Conservation (phyloP, 2,329 filamentous ascomycete species). For the Fusarium sp. region DNA sequence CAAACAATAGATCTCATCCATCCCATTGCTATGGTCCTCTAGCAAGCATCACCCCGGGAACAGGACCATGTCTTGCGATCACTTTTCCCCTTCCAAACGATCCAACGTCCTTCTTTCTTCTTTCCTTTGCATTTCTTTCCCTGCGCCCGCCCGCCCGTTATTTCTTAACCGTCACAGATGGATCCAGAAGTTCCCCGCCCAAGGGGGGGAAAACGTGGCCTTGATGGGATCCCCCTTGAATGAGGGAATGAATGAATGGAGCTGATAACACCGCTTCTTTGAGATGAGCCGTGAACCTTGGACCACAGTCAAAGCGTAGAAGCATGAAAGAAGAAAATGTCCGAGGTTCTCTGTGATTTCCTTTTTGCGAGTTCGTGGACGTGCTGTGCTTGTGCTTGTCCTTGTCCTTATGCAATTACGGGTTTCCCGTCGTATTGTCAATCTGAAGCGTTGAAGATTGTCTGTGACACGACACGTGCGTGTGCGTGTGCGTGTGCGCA, state of each 20-base stretch:
- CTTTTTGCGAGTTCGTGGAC: not conserved
- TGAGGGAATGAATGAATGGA: not conserved
- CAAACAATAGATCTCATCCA: constrained; percentile 16
- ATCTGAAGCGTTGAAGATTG: not conserved
- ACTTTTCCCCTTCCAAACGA: constrained; percentile 12
- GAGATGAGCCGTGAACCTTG: not conserved
- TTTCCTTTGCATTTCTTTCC: not conserved
- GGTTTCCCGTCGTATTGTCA: constrained; percentile 6
- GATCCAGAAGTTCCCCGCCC: constrained; percentile 12
- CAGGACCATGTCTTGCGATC: constrained; percentile 2
- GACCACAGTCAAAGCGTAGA: constrained; percentile 7
- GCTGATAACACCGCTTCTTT: not conserved
- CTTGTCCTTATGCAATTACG: constrained; percentile 10
- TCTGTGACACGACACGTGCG: constrained; percentile 1
- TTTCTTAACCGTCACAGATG: constrained; percentile 3
- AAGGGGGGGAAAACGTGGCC: not conserved
- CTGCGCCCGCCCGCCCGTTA: constrained; percentile 7
- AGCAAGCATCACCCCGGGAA: constrained; percentile 36
- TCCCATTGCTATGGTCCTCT: constrained; percentile 34
- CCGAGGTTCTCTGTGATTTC: not conserved
- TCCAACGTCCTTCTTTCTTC: not conserved
- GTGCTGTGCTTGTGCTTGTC: not conserved
- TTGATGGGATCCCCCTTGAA: constrained; percentile 24
- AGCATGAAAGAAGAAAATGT: constrained; percentile 14
- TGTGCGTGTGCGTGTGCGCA: not conserved